Base-by-base conservation (phyloP, 78 protist genomes). In the Goniomonas avonlea region DNA sequence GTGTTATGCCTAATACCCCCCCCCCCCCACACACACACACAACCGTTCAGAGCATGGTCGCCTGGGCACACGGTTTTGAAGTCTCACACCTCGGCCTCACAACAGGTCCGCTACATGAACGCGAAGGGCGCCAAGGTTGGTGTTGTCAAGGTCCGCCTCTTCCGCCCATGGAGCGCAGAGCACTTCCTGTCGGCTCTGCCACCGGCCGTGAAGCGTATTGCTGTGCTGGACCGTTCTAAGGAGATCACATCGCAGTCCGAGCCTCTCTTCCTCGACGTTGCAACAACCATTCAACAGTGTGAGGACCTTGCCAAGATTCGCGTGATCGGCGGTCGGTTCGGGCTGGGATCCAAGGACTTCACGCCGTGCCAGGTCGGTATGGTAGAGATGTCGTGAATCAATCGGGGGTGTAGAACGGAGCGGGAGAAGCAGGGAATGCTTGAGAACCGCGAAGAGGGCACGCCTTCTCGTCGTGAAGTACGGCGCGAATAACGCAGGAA, bases 231-330 rank as follows among this genome's bases (percentile, higher is more conserved):
- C 41, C 47, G 90, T n/a, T 43, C 79, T 17, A 80, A 84, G 63
- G 91, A 89, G 43, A 61, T 23, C 37, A 89, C 87, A 31, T 27
- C 90, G 20, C 32, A 59, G 25, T 90, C 90, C 40, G 76, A 79
- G 73, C 93, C 93, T 17, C 69, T 89, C 40, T 89, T 80, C 78
- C 88, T 77, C 0, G 87, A 82, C 48, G 93, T 89, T 23, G 3
- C 21, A 32, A 25, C 73, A 23, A 37, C 70, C 31, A 0, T 81
- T 9, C 34, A 23, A n/a, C 40, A n/a, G 65, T 55, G 63, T n/a
- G n/a, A n/a, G 8, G 25, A 7, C 23, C 5, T 21, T 27, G 2
- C 31, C 56, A 61, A n/a, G 20, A 65, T 21, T 8, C 18, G 23
- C 25, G 73, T 87, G 20, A 15, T 84, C 37, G 87, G 90, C 43